These are phyloP conservation scores for Sanghuangporus sanghuang DNA, from an alignment of 1,284 basidiomycete genomes.

Conservation along the genomic window DNA sequence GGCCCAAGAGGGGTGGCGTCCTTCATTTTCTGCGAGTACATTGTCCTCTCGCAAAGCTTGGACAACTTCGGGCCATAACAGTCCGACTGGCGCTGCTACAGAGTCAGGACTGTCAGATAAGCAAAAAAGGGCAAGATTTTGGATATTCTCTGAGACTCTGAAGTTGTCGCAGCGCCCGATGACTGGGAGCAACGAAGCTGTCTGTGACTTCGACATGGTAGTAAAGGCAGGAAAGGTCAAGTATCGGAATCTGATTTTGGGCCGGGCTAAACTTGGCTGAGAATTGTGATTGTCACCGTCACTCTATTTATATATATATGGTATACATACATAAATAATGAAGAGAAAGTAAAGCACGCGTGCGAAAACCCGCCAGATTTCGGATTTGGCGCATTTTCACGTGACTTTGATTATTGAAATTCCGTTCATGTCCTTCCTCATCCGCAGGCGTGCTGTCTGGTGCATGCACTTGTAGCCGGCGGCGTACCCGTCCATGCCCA, in stretches of 20 bases:
- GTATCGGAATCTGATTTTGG: neutral
- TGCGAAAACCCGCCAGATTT: no score
- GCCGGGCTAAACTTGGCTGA: no score
- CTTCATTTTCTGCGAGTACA: constrained; percentile 25
- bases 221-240: neutral
- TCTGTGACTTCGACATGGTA: neutral
- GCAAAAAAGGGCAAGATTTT: constrained; percentile 23
- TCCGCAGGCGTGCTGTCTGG: constrained; percentile 16
- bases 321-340: no score
- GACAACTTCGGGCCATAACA: constrained; percentile 55
- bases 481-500: constrained; percentile 8
- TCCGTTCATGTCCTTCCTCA: constrained; percentile 13
- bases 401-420: neutral
- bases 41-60: constrained; percentile 48
- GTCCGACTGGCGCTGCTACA: constrained; percentile 55
- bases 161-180: constrained; percentile 64
- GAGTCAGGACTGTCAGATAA: constrained; percentile 39
- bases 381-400: no score
- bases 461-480: constrained; percentile 17
- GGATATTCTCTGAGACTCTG: constrained; percentile 26
- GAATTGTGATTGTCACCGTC: no score
- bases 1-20: constrained; percentile 36
- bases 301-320: no score
- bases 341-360: no score
- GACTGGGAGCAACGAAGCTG: constrained; percentile 44